phyloP scores from a whole-genome alignment of 306 rosid species.

The Canavalia gladiata region DNA sequence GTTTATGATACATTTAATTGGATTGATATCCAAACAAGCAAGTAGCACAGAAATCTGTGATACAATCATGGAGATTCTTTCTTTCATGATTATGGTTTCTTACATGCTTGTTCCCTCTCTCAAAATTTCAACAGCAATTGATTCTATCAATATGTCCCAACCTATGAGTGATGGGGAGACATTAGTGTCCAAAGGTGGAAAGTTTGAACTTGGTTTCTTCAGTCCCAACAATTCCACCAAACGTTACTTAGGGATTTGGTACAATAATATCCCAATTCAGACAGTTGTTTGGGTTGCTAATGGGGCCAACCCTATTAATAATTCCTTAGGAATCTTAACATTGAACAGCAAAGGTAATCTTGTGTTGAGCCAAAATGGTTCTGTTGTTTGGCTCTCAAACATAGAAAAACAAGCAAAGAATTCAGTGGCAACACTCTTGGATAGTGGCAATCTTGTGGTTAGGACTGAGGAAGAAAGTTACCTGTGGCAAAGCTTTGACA shows the following conservation, averaged over 20 bases:
- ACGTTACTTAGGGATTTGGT: constrained; percentile 21
- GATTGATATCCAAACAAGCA: too few species aligned
- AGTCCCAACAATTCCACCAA: constrained; percentile 7
- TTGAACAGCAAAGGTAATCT: constrained; percentile 39
- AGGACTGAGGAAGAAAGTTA: neutral
- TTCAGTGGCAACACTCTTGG: constrained; percentile 47
- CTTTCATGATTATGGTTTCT: neutral
- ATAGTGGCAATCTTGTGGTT: constrained; percentile 51
- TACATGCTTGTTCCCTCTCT: constrained; percentile 14
- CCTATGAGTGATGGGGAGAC: constrained; percentile 44
- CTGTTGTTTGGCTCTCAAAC: constrained; percentile 46
- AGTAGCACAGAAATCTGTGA: too few species aligned
- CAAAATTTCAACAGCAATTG: constrained; percentile 28
- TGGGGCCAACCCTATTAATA: constrained; percentile 44
- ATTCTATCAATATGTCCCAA: constrained; percentile 43
- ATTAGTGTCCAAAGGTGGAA: constrained; percentile 50
- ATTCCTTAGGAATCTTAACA: constrained; percentile 38
- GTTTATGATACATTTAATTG: too few species aligned
- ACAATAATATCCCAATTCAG: neutral
- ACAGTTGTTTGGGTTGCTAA: constrained; percentile 27
- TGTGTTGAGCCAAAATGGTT: constrained; percentile 6
- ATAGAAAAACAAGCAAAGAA: neutral
- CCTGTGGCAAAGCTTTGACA: constrained; percentile 67
- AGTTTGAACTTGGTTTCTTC: constrained; percentile 47
- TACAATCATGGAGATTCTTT: constrained; percentile 12